phyloP scores from a whole-genome alignment of 139 green algal species.

The Zygnema cylindricum region DNA sequence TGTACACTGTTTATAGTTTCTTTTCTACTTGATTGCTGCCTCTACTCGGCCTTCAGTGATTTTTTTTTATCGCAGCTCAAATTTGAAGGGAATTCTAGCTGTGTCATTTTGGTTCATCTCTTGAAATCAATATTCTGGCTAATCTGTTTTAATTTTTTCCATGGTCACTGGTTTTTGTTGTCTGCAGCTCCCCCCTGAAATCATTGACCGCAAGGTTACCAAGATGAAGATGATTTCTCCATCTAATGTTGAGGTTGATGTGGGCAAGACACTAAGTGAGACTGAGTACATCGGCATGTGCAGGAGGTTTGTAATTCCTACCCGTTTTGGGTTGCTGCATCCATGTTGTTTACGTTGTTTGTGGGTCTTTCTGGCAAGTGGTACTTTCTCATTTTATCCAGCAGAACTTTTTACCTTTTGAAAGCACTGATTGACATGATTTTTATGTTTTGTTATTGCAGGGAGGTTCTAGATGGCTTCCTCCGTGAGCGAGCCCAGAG shows the following conservation, averaged over 20 bases:
- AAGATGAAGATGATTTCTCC: slow-evolving; percentile 99
- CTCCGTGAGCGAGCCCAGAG: slow-evolving; percentile 89
- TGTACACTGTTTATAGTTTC: too few relatives aligned
- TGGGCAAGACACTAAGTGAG: slow-evolving; percentile 95
- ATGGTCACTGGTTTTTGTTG: too few relatives aligned
- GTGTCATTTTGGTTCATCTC: too few relatives aligned
- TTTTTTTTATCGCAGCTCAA: background rate
- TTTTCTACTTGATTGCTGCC: too few relatives aligned
- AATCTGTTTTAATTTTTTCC: too few relatives aligned
- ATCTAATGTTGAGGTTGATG: slow-evolving; percentile 97
- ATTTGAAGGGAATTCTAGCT: too few relatives aligned
- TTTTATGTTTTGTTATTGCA: background rate
- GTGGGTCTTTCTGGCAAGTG: background rate
- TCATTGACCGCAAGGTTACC: slow-evolving; percentile 79
- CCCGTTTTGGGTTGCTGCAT: too few relatives aligned
- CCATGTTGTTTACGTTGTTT: background rate
- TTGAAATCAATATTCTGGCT: too few relatives aligned
- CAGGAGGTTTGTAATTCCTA: too few relatives aligned
- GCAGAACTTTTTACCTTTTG: background rate
- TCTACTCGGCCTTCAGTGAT: too few relatives aligned
- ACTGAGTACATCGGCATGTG: slow-evolving; percentile 99
- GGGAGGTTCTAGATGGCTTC: slow-evolving; percentile 91
- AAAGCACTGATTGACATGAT: background rate
- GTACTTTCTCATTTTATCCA: background rate
- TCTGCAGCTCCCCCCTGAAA: slow-evolving; percentile 59